Base-by-base conservation (phyloP, 2,329 filamentous ascomycete genomes). In the Penicillium sp. region DNA sequence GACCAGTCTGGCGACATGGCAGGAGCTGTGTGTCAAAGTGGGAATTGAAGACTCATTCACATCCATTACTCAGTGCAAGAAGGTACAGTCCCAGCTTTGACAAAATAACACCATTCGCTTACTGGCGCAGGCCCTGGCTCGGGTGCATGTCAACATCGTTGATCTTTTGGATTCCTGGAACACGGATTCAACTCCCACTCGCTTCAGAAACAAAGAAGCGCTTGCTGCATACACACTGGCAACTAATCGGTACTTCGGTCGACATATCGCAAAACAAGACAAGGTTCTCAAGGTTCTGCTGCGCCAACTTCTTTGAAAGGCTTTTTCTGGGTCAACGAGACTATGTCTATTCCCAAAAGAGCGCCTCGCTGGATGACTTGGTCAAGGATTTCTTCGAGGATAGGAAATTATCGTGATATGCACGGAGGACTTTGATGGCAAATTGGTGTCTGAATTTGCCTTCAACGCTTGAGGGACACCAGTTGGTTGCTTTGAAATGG, bases 61-160 rank as follows among this genome's bases (percentile, higher is more conserved):
- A 1, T 69, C 67, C 1, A 67, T 71, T 16, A 63, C 5, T 2
- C 26, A 67, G 41, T 72, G 69, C 53, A 65, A 64, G 27, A 64
- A 63, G 57, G 67, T 70, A 48, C 34, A 1, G 8, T 11, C n/a
- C 11, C 2, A n/a, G 7, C 8, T 10, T 38, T 23, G 10, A 10
- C 9, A 35, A 14, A 27, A 6, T 19, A 1, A 7, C 11, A 13
- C 5, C 38, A 23, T 13, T 43, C 4, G 19, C 30, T 52, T 19
- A 57, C 29, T n/a, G 9, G 11, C 19, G 9, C 11, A 71, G 66
- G 60, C 59, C 6, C 45, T 71, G 4, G 50, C 49, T 1, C 47
- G 27, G 2, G 50, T 70, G 1, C 41, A 68, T 32, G 63, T 72
- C 27, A 71, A 70, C 46, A 54, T 69, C 8, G 55, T 71, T 8